Evolutionary conservation across 306 rosid genomes (phyloP), one percentile per base, ranked within the genome.

Genomic region (Cucurbita argyrosperma): DNA sequence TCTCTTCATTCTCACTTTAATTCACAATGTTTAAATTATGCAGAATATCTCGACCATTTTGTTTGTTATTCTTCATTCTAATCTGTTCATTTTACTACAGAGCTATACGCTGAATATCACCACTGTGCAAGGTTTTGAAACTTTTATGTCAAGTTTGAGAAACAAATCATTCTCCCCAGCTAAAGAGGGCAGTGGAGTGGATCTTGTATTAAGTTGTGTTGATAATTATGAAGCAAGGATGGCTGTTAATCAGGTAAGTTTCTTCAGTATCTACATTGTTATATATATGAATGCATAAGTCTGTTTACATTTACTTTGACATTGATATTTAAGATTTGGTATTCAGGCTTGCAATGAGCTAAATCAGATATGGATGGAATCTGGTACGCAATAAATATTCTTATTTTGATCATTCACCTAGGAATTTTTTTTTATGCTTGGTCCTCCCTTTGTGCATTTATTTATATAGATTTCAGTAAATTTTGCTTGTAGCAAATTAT

Each of bases 171-270:
- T 94, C 76, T 1, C 79, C 68, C 89, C 87, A 30, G 63, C 74
- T 78, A 91, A 89, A 83, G 85, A 89, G 87, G 91, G 89, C 15
- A 85, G 83, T 60, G 99, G 97, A 43, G 91, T 89, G 71, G 99
- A 94, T 82, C 89, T 94, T 79, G 97, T 94, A 40, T 80, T 94
- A 82, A 94, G 99, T 81, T 94, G 99, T 58, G 99, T 94, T 50
- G 99, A 94, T 84, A 94, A 94, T 80, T 94, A 94, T 77, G 99
- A 94, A 91, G 99, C 99, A 70, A 85, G 99, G 85, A 94, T 94
- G 99, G 97, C 92, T 79, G 97, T 94, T 79, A 94, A 94, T 80
- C 99, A 94, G 98, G 98, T 89, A 83, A 65, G 37, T 42, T 65
- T 69, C 39, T 69, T 6, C 46, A 26, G 62, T 19, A 67, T 23